Conservation (phyloP, 2,329 filamentous ascomycete species). For the Aspergillus ustus region DNA sequence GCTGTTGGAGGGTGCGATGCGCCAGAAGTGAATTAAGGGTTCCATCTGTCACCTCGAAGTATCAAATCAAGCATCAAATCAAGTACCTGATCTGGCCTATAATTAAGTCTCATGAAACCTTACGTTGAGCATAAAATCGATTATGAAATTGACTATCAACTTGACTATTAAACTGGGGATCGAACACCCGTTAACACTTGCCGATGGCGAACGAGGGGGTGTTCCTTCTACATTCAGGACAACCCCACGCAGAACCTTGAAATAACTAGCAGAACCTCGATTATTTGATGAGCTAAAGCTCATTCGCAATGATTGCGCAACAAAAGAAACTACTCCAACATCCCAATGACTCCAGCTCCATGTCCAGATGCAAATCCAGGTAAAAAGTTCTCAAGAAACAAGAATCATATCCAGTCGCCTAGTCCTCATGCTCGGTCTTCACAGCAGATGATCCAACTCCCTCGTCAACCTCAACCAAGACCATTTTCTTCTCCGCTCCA, state of each 20-base stretch:
- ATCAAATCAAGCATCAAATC: too few relatives aligned
- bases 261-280: not conserved
- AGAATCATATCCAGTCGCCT: not conserved
- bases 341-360: not conserved
- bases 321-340: not conserved
- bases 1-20: not conserved
- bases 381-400: not conserved
- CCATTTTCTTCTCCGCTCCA: constrained; percentile 11
- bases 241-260: not conserved
- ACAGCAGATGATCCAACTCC: not conserved
- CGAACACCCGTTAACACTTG: too few relatives aligned
- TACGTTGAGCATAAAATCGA: too few relatives aligned
- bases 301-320: not conserved
- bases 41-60: too few relatives aligned
- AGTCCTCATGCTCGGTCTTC: not conserved
- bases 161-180: too few relatives aligned
- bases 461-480: not conserved
- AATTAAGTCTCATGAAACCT: too few relatives aligned
- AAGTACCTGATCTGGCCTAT: too few relatives aligned
- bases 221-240: too few relatives aligned
- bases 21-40: constrained; percentile 3
- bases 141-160: too few relatives aligned
- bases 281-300: not conserved
- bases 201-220: too few relatives aligned
- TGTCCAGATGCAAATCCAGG: not conserved